Percentiles rank a stretch among this genome's conserved stretches.
Evolutionary conservation across 2,329 filamentous ascomycete species (phyloP).

Genomic region (Phialocephala sp.): DNA sequence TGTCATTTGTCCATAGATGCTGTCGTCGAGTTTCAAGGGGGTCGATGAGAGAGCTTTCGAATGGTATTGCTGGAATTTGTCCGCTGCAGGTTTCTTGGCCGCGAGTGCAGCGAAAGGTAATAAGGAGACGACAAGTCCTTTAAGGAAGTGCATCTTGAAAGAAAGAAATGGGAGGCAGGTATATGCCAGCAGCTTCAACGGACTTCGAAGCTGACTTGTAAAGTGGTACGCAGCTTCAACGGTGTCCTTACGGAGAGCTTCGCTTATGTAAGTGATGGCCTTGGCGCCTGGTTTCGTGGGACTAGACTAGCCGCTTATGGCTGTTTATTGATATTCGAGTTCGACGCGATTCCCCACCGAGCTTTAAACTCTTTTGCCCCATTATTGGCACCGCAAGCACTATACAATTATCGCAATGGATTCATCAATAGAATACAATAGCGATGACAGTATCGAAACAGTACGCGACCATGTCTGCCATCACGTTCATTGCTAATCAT

Average conservation of each 20-base stretch:
- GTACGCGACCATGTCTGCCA: slow-evolving; percentile 26
- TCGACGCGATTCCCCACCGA: neutral
- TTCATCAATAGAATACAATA: slow-evolving; percentile 37
- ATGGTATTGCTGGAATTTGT: slow-evolving; percentile 76
- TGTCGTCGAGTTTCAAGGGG: slow-evolving; percentile 80
- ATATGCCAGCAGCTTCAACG: slow-evolving; percentile 10
- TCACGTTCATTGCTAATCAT: slow-evolving; percentile 25
- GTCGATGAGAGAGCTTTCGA: slow-evolving; percentile 67
- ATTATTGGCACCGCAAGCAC: slow-evolving; percentile 10
- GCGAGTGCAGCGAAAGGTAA: slow-evolving; percentile 65
- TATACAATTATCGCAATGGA: slow-evolving; percentile 35
- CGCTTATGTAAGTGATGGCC: neutral
- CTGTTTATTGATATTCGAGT: slow-evolving; percentile 14
- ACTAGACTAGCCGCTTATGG: neutral
- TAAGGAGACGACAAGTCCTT: slow-evolving; percentile 66
- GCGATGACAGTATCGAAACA: slow-evolving; percentile 37
- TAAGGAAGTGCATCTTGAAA: slow-evolving; percentile 71
- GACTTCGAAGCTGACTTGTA: slow-evolving; percentile 14
- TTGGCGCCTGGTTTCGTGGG: neutral
- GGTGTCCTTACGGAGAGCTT: slow-evolving; percentile 2
- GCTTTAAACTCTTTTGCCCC: neutral
- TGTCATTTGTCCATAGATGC: slow-evolving; percentile 76
- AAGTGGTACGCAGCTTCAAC: slow-evolving; percentile 12
- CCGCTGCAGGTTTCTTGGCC: slow-evolving; percentile 66
- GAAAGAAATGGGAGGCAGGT: slow-evolving; percentile 21